Conservation (phyloP, 495 filamentous ascomycete species). For the Aspergillus sparsus region DNA sequence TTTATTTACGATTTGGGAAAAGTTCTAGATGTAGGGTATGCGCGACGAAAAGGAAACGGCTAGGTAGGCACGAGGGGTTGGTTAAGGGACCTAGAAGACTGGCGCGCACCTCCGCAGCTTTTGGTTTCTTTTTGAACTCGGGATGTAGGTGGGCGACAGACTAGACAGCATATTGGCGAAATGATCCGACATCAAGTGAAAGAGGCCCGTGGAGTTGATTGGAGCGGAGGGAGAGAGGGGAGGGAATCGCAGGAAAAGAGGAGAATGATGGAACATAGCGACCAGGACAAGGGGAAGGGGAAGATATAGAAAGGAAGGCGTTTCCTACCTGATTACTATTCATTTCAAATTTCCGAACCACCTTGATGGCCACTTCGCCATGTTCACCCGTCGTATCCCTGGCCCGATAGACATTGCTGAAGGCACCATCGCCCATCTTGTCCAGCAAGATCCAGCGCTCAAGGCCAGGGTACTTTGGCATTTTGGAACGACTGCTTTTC, state of each 20-base stretch:
- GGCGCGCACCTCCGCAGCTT: conserved; percentile 97
- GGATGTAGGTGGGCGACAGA: conserved; percentile 86
- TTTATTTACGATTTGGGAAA: conserved; percentile 15
- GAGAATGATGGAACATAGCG: not conserved
- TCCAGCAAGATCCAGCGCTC: conserved; percentile 88
- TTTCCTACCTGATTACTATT: conserved; percentile 87
- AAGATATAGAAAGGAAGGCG: conserved; percentile 27
- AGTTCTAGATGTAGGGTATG: conserved; percentile 6
- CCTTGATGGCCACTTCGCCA: conserved; percentile 93
- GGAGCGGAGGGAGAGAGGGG: conserved; percentile 6
- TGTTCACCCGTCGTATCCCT: conserved; percentile 66
- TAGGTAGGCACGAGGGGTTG: conserved; percentile 16
- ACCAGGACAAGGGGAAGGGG: conserved; percentile 19
- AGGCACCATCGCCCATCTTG: conserved; percentile 99
- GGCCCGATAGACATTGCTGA: conserved; percentile 97
- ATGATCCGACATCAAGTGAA: conserved; percentile 16
- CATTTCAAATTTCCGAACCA: conserved; percentile 98
- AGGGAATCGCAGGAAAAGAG: conserved; percentile 24
- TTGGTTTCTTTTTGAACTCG: conserved; percentile 90
- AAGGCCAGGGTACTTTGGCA: conserved; percentile 88
- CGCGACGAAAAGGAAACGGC: conserved; percentile 21
- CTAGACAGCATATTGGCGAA: conserved; percentile 55
- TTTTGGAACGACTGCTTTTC: conserved; percentile 75
- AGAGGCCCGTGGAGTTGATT: not conserved
- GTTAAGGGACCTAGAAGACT: conserved; percentile 33